A percentile compares a stretch with the other conserved stretches of the same genome.
phyloP scores from a whole-genome alignment of 345 rosid species.

The Sonneratia alba region DNA sequence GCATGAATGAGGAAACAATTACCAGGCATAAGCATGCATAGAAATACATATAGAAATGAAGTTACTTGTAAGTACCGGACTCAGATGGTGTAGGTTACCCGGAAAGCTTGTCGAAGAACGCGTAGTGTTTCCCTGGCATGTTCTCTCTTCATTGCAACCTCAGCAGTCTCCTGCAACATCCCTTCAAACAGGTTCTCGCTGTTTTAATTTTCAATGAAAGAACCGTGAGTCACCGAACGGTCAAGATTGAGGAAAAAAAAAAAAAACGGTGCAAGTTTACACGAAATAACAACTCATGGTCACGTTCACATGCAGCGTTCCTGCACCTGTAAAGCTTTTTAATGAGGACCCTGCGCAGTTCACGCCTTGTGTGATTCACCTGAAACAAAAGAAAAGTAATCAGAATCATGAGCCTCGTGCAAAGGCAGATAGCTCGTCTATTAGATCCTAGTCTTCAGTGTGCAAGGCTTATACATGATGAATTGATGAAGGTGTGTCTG shows the following conservation, averaged over 20 bases:
- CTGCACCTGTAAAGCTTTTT: slow-evolving; percentile 80
- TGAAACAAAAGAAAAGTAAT: slow-evolving; percentile 10
- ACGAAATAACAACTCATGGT: not conserved
- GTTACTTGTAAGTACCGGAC: not conserved
- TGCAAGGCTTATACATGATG: slow-evolving; percentile 91
- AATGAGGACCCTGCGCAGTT: slow-evolving; percentile 87
- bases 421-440: slow-evolving; percentile 85
- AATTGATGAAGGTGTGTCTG: slow-evolving; percentile 60
- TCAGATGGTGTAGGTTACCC: slow-evolving; percentile 25
- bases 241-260: not conserved
- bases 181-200: slow-evolving; percentile 97
- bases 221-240: not conserved
- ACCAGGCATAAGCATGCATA: not conserved
- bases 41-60: not conserved
- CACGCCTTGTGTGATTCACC: slow-evolving; percentile 97
- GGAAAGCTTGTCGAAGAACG: slow-evolving; percentile 86
- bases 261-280: not conserved
- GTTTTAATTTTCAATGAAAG: slow-evolving; percentile 9
- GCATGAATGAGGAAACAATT: not conserved
- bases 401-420: slow-evolving; percentile 25
- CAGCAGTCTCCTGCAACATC: slow-evolving; percentile 97
- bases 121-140: slow-evolving; percentile 74
- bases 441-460: slow-evolving; percentile 97
- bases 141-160: slow-evolving; percentile 74
- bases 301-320: too few relatives aligned